Conservation (phyloP, 768 basidiomycete species). For the Lanmaoa pseudosensibilis region DNA sequence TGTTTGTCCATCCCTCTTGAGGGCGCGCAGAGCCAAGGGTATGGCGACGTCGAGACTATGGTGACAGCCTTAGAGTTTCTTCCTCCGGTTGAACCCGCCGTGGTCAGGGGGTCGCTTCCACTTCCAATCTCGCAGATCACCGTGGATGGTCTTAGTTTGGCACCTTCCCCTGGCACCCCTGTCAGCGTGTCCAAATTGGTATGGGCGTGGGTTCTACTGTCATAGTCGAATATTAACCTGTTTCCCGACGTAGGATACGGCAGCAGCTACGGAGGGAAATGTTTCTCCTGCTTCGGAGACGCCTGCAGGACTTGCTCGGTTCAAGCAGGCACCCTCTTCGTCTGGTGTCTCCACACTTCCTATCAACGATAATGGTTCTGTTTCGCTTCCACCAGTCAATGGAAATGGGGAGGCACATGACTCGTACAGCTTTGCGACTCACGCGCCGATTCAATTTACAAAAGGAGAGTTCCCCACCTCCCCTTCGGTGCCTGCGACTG, state of each 20-base stretch:
- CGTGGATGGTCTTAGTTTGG: constrained; percentile 7
- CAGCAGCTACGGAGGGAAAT: constrained; percentile 21
- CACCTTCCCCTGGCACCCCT: constrained; percentile 38
- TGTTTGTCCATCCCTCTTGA: constrained; percentile 18
- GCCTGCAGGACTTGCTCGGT: not conserved
- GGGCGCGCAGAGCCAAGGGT: not conserved
- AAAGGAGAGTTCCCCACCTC: not conserved
- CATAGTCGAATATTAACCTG: not conserved
- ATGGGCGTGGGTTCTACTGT: not conserved
- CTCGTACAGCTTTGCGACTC: constrained; percentile 18
- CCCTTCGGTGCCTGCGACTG: not conserved
- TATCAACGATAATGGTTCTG: constrained; percentile 37
- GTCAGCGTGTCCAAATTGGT: constrained; percentile 21
- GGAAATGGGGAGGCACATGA: constrained; percentile 13
- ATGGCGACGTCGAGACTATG: constrained; percentile 22
- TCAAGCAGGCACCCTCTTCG: constrained; percentile 6
- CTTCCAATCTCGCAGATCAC: constrained; percentile 21
- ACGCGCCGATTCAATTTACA: constrained; percentile 15
- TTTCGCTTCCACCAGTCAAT: constrained; percentile 6
- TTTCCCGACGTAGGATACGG: constrained; percentile 19
- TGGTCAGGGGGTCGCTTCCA: constrained; percentile 10
- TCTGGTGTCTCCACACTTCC: constrained; percentile 35
- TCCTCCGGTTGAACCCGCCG: constrained; percentile 10
- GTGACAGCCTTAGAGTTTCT: constrained; percentile 28
- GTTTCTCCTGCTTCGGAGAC: constrained; percentile 5